Evolutionary conservation across 2,329 filamentous ascomycete genomes (phyloP).

Genomic region (Colletotrichum tropicicola): DNA sequence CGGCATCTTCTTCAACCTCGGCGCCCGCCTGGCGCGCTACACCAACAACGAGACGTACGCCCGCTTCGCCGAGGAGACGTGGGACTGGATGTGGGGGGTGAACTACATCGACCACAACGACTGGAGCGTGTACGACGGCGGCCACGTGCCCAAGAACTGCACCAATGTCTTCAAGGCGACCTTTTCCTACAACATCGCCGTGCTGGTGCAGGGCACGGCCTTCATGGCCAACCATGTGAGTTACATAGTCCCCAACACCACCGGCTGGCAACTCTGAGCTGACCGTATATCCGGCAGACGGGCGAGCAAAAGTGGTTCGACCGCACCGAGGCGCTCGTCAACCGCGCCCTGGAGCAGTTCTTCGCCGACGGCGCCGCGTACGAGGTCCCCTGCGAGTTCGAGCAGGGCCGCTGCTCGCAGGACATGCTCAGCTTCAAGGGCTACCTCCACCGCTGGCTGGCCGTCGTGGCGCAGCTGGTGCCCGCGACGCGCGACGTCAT

Average conservation of each 20-base stretch:
- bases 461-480: conserved; percentile 66
- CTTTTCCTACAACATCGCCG: conserved; percentile 64
- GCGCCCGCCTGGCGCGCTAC: conserved; percentile 76
- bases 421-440: conserved; percentile 81
- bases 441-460: conserved; percentile 72
- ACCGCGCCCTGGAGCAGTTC: conserved; percentile 55
- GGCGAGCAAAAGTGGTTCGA: conserved; percentile 57
- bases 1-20: conserved; percentile 71
- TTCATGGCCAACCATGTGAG: conserved; percentile 64
- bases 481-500: conserved; percentile 66
- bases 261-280: conserved; percentile 25
- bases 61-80: conserved; percentile 70
- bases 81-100: conserved; percentile 64
- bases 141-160: conserved; percentile 60
- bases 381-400: conserved; percentile 71
- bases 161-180: conserved; percentile 59
- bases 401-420: conserved; percentile 66
- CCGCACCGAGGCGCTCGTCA: conserved; percentile 60
- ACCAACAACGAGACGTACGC: conserved; percentile 72
- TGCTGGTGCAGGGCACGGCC: conserved; percentile 63
- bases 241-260: not conserved
- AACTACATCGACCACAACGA: conserved; percentile 60
- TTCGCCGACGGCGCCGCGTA: conserved; percentile 65
- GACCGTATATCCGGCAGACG: conserved; percentile 20
- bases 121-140: conserved; percentile 69